These are phyloP conservation scores for Canariomyces notabilis DNA, from an alignment of 2,329 filamentous ascomycete species.

Conservation along the genomic window DNA sequence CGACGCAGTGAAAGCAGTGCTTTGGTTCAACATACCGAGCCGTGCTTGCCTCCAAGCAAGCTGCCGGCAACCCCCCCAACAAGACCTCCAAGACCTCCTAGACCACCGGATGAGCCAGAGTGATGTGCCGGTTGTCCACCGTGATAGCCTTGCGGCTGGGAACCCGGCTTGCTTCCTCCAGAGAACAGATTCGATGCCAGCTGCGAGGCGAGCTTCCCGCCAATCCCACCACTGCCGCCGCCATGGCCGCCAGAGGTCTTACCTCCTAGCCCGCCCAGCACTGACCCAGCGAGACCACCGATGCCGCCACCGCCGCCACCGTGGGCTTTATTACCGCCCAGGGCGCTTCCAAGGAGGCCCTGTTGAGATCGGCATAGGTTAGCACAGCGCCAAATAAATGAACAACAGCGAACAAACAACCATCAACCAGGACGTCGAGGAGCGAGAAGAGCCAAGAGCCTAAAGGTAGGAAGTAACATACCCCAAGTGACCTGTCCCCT, in stretches of 20 bases:
- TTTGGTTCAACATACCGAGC: constrained; percentile 33
- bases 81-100: constrained; percentile 50
- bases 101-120: constrained; percentile 41
- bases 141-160: constrained; percentile 44
- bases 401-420: neutral
- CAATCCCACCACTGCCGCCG: constrained; percentile 33
- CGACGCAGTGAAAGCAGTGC: neutral
- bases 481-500: constrained; percentile 60
- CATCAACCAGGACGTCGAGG: neutral
- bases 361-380: constrained; percentile 11
- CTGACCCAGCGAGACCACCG: constrained; percentile 41
- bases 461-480: constrained; percentile 46
- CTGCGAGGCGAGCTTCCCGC: constrained; percentile 53
- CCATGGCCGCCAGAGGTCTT: constrained; percentile 18
- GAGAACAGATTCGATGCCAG: constrained; percentile 53
- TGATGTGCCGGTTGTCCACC: constrained; percentile 40
- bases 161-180: constrained; percentile 40
- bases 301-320: constrained; percentile 29
- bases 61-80: constrained; percentile 51
- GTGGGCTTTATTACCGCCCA: constrained; percentile 39
- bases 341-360: constrained; percentile 52
- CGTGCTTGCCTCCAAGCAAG: constrained; percentile 46
- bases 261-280: constrained; percentile 36
- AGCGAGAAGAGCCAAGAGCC: neutral
- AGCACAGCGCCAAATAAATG: neutral